Evolutionary conservation across 192 early-diverging fungal species (phyloP).

Genomic region (Backusella liffmaniae): DNA sequence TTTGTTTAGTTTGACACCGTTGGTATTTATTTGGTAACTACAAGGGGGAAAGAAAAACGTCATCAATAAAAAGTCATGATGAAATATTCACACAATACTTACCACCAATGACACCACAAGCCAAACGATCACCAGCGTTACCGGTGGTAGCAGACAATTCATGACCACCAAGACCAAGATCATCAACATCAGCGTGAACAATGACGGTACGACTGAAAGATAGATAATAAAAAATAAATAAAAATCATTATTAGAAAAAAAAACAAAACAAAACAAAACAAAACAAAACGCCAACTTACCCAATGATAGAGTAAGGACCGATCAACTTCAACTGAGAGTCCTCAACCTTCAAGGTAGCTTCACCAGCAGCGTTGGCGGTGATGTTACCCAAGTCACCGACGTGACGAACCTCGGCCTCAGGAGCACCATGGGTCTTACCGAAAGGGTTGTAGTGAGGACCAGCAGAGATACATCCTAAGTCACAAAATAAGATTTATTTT

Average conservation of each 20-base stretch:
- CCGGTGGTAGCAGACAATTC: constrained; percentile 78
- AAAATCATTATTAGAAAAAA: neutral
- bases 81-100: constrained; percentile 11
- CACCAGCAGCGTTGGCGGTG: constrained; percentile 52
- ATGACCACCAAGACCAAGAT: constrained; percentile 77
- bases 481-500: neutral
- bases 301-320: constrained; percentile 75
- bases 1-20: neutral
- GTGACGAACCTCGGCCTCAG: constrained; percentile 66
- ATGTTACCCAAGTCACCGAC: constrained; percentile 93
- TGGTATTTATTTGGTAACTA: constrained; percentile 15
- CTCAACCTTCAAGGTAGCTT: constrained; percentile 46
- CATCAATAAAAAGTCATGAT: neutral
- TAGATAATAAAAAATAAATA: neutral
- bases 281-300: constrained; percentile 39
- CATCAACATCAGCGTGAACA: constrained; percentile 82
- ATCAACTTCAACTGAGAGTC: constrained; percentile 72
- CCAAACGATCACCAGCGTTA: constrained; percentile 83
- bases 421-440: constrained; percentile 77
- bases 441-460: constrained; percentile 88
- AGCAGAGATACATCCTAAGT: constrained; percentile 74
- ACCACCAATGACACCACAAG: constrained; percentile 89
- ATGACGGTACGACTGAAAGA: constrained; percentile 70
- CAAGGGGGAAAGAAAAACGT: neutral
- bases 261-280: too few species aligned